phyloP scores from a whole-genome alignment of 257 asterid genomes.

The Coffea canephora region DNA sequence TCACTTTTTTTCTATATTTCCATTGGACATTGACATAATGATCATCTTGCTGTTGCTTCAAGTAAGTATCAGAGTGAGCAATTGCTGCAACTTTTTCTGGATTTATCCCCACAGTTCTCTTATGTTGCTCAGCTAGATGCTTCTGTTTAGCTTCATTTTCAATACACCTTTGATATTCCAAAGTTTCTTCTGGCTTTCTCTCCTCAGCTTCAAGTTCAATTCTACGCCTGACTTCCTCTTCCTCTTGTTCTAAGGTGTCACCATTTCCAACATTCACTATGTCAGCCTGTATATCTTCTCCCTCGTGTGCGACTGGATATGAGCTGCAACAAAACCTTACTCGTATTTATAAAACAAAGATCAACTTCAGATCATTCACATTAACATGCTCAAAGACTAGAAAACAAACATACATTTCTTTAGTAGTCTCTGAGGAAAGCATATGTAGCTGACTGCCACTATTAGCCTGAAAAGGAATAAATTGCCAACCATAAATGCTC shows the following conservation, averaged over 20 bases:
- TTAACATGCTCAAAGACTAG: conserved; percentile 11
- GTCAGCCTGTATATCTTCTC: conserved; percentile 39
- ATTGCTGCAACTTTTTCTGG: conserved; percentile 38
- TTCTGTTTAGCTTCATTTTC: conserved; percentile 94
- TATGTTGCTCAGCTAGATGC: conserved; percentile 80
- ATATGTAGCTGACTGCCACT: conserved; percentile 42
- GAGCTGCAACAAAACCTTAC: conserved; percentile 51
- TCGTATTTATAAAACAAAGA: conserved; percentile 1
- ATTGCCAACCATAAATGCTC: conserved; percentile 14
- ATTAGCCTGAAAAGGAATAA: conserved; percentile 52
- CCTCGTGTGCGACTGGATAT: conserved; percentile 45
- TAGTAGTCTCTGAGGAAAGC: conserved; percentile 43
- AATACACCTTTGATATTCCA: conserved; percentile 89
- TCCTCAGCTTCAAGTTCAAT: conserved; percentile 97
- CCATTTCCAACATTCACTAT: conserved; percentile 38
- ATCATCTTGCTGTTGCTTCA: conserved; percentile 27
- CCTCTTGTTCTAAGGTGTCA: conserved; percentile 48
- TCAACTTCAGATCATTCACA: conserved; percentile 6
- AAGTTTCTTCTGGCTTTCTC: conserved; percentile 95
- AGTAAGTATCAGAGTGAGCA: conserved; percentile 29
- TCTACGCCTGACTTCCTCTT: conserved; percentile 66
- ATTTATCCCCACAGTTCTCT: conserved; percentile 27
- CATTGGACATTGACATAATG: conserved; percentile 38
- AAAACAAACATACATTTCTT: conserved; percentile 56
- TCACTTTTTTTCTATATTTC: conserved; percentile 42